Conservation (phyloP, 1,284 basidiomycete species). For the Gymnopus androsaceus region DNA sequence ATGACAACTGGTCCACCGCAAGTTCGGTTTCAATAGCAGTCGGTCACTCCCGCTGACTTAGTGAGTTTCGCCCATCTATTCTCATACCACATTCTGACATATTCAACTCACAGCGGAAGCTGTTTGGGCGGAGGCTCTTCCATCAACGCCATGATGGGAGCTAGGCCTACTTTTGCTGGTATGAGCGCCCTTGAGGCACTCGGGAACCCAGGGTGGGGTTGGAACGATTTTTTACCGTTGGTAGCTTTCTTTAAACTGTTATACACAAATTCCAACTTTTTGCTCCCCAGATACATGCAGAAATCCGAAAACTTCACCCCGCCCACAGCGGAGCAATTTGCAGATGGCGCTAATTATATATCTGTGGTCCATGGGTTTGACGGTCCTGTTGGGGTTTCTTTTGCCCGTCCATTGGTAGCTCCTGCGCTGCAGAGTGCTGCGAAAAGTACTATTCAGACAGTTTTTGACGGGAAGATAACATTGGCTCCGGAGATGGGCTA, state of each 20-base stretch:
- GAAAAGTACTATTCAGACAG: constrained; percentile 7
- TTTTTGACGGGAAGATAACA: constrained; percentile 12
- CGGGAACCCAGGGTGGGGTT: constrained; percentile 14
- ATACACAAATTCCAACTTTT: not conserved
- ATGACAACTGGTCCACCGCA: not conserved
- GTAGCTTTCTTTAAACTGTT: not conserved
- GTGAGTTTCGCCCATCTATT: not conserved
- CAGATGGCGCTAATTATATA: constrained; percentile 4
- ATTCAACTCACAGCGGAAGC: constrained; percentile 9
- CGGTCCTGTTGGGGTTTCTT: constrained; percentile 11
- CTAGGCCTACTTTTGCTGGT: constrained; percentile 8
- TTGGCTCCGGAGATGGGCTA: constrained; percentile 17
- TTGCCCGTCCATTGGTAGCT: constrained; percentile 12
- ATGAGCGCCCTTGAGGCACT: constrained; percentile 11
- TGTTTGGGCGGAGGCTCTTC: constrained; percentile 8
- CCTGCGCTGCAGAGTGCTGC: constrained; percentile 16
- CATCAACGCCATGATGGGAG: constrained; percentile 5
- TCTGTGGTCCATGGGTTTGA: constrained; percentile 4
- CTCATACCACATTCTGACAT: not conserved
- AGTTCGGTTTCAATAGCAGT: not conserved
- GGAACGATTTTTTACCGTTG: constrained; percentile 11
- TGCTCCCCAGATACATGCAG: constrained; percentile 3
- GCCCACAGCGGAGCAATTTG: constrained; percentile 1
- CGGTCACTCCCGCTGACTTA: not conserved
- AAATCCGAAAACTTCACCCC: constrained; percentile 12